phyloP scores from a whole-genome alignment of 179 eudicot genomes.

The Beta lomatogona region DNA sequence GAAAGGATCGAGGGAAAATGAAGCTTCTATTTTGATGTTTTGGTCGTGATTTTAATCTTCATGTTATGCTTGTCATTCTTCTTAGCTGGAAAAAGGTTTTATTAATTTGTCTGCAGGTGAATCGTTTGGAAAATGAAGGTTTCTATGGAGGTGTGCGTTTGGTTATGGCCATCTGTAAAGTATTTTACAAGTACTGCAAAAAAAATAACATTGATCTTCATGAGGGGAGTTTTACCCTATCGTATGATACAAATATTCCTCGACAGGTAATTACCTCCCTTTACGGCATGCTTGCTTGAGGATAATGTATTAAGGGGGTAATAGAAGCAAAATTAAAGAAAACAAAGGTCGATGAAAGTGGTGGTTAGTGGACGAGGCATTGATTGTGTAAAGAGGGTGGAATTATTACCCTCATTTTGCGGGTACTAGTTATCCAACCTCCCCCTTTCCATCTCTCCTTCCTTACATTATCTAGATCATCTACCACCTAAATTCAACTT shows the following conservation, averaged over 20 bases:
- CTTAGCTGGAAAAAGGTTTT: background rate
- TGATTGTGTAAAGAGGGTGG: too few species aligned
- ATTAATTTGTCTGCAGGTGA: constrained; percentile 51
- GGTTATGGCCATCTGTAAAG: constrained; percentile 90
- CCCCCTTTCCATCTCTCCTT: too few species aligned
- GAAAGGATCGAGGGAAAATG: background rate
- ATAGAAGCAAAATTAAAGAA: too few species aligned
- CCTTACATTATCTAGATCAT: too few species aligned
- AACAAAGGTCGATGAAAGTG: too few species aligned
- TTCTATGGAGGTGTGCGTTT: constrained; percentile 97
- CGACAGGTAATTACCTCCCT: constrained; percentile 65
- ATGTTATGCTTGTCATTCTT: background rate
- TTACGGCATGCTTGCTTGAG: too few species aligned
- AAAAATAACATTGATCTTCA: constrained; percentile 56
- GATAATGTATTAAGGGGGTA: too few species aligned
- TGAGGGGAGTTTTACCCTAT: constrained; percentile 67
- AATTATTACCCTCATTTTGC: too few species aligned
- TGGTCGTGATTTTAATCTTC: background rate
- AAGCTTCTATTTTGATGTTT: background rate
- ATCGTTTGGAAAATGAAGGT: constrained; percentile 72
- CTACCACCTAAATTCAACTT: too few species aligned
- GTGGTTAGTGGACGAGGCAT: too few species aligned
- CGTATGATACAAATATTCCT: constrained; percentile 94
- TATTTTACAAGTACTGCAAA: constrained; percentile 69
- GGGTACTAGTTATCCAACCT: too few species aligned